Conservation (phyloP, 441 rosid species). For the Mallotus repandus region DNA sequence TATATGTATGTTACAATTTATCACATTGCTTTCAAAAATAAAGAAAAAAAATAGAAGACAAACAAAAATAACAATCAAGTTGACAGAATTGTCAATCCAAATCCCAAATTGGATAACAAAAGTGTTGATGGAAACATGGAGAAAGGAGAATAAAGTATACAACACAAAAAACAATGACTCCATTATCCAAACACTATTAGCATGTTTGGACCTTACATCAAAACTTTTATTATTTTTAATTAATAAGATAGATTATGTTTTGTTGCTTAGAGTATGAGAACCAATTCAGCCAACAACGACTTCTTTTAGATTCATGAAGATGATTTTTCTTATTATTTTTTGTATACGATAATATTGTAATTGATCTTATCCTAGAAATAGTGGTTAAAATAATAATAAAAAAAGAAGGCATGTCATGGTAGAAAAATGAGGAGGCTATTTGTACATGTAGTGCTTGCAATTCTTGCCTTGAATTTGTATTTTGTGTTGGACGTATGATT, state of each 20-base stretch:
- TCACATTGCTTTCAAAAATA: neutral
- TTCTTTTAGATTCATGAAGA: too few species aligned
- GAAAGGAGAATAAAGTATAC: neutral
- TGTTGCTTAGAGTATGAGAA: too few species aligned
- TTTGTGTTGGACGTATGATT: neutral
- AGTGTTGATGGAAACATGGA: neutral
- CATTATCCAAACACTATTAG: constrained; percentile 1
- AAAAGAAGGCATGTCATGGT: neutral
- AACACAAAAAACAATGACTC: neutral
- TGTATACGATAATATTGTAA: neutral
- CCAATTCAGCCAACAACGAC: too few species aligned
- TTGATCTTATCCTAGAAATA: neutral
- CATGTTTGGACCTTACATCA: neutral
- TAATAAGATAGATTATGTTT: too few species aligned
- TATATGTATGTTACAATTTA: too few species aligned
- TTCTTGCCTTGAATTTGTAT: neutral
- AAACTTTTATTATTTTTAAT: neutral
- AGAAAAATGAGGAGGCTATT: constrained; percentile 1
- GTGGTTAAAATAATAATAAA: neutral
- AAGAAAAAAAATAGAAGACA: neutral
- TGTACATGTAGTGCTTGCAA: neutral
- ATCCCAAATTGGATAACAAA: neutral
- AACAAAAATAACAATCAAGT: neutral
- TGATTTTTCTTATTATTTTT: neutral
- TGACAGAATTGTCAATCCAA: neutral